Conservation (phyloP, 305 asterid genomes). For the Nicotiana rustica region DNA sequence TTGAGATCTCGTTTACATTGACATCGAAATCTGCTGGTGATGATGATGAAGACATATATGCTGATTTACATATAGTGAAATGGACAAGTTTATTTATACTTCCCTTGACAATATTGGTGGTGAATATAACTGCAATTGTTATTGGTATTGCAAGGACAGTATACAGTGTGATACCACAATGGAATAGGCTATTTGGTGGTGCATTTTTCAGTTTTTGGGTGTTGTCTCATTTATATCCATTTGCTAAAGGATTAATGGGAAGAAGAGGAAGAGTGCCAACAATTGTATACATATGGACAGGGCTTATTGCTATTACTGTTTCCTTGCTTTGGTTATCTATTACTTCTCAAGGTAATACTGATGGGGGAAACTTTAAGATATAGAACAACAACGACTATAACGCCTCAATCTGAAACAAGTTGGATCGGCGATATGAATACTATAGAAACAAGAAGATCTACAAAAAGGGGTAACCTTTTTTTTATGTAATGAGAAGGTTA, state of each 20-base stretch:
- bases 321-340: constrained; percentile 82
- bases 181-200: constrained; percentile 93
- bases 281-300: constrained; percentile 86
- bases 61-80: constrained; percentile 81
- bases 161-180: constrained; percentile 83
- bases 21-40: constrained; percentile 77
- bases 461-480: too few relatives aligned
- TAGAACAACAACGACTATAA: neutral
- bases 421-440: too few relatives aligned
- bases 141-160: constrained; percentile 73
- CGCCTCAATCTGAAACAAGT: too few relatives aligned
- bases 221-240: constrained; percentile 85
- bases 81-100: constrained; percentile 85
- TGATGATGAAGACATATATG: constrained; percentile 79
- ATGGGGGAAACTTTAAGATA: neutral
- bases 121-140: constrained; percentile 70
- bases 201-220: constrained; percentile 94
- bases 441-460: too few relatives aligned
- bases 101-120: constrained; percentile 68
- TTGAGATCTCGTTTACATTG: constrained; percentile 85
- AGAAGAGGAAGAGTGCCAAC: constrained; percentile 85
- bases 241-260: constrained; percentile 91
- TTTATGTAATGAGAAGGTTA: too few relatives aligned
- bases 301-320: constrained; percentile 77
- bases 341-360: constrained; percentile 47